These are phyloP conservation scores for Dentipellis fragilis DNA, from an alignment of 768 basidiomycete species.

Conservation along the genomic window DNA sequence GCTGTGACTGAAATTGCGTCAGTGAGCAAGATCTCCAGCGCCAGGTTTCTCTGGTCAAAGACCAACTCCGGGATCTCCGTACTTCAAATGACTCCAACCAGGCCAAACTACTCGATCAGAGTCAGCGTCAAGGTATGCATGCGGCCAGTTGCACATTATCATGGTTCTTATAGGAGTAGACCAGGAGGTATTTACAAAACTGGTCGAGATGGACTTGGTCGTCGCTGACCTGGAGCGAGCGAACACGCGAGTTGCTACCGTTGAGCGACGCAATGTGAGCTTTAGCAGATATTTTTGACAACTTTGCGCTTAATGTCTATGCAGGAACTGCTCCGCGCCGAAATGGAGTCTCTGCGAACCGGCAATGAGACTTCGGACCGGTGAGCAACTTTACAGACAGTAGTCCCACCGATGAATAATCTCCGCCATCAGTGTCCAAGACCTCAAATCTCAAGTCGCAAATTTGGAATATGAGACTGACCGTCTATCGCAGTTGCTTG, in stretches of 20 bases:
- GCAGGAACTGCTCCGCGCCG: constrained; percentile 89
- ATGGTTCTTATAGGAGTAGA: constrained; percentile 33
- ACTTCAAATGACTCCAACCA: constrained; percentile 88
- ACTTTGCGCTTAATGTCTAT: background rate
- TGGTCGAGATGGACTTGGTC: constrained; percentile 92
- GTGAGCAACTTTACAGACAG: constrained; percentile 31
- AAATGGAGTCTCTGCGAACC: constrained; percentile 83
- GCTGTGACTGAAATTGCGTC: background rate
- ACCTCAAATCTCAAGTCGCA: constrained; percentile 62
- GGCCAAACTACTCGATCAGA: constrained; percentile 85
- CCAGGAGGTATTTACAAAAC: constrained; percentile 82
- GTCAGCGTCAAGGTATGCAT: constrained; percentile 71
- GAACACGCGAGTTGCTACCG: constrained; percentile 85
- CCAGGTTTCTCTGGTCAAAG: constrained; percentile 82
- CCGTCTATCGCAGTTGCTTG: constrained; percentile 55
- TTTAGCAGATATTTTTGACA: background rate
- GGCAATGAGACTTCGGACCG: constrained; percentile 62
- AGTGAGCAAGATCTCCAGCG: constrained; percentile 91
- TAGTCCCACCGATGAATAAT: background rate
- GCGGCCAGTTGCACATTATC: background rate
- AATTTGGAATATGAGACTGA: constrained; percentile 73
- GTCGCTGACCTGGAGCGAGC: constrained; percentile 90
- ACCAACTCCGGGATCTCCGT: constrained; percentile 84
- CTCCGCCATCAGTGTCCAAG: constrained; percentile 42
- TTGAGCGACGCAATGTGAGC: constrained; percentile 86